Percentiles rank a stretch among this genome's conserved stretches.
Evolutionary conservation across 1,284 basidiomycete genomes (phyloP).

Genomic region (Takashimella tepidaria): DNA sequence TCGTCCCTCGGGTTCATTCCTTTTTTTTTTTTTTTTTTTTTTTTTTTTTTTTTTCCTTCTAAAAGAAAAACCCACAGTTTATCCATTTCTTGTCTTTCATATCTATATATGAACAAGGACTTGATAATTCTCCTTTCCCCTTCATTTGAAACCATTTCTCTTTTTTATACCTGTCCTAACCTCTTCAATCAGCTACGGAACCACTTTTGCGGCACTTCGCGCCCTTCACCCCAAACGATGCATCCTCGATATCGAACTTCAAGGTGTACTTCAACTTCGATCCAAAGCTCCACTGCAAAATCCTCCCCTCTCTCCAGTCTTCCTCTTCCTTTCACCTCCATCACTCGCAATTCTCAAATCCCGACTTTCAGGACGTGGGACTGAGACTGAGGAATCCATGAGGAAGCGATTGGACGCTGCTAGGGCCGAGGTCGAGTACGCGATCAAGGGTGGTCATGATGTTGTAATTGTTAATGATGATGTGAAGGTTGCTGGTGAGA

Average conservation of each 20-base stretch:
- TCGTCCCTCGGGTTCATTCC: neutral
- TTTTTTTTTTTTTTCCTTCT: neutral
- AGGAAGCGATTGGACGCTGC: slow-evolving; percentile 74
- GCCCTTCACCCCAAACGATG: slow-evolving; percentile 63
- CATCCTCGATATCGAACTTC: slow-evolving; percentile 94
- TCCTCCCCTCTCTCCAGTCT: slow-evolving; percentile 70
- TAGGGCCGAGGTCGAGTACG: slow-evolving; percentile 78
- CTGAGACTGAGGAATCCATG: slow-evolving; percentile 72
- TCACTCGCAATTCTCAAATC: slow-evolving; percentile 60
- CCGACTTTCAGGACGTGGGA: slow-evolving; percentile 74
- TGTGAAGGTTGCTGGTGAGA: slow-evolving; percentile 71
- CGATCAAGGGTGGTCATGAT: slow-evolving; percentile 69
- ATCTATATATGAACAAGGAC: too few relatives aligned
- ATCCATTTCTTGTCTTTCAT: too few relatives aligned
- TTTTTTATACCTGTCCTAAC: slow-evolving; percentile 4
- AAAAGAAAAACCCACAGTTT: too few relatives aligned
- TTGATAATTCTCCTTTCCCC: too few relatives aligned
- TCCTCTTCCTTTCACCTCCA: slow-evolving; percentile 90
- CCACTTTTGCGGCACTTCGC: slow-evolving; percentile 65
- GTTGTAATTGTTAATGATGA: slow-evolving; percentile 89
- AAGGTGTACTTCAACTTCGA: slow-evolving; percentile 90
- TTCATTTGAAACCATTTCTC: neutral
- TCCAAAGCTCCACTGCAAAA: slow-evolving; percentile 54
- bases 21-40: neutral
- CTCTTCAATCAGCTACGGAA: slow-evolving; percentile 63